Evolutionary conservation across 164 flowering plant species (phyloP).

Genomic region (Piper longum): DNA sequence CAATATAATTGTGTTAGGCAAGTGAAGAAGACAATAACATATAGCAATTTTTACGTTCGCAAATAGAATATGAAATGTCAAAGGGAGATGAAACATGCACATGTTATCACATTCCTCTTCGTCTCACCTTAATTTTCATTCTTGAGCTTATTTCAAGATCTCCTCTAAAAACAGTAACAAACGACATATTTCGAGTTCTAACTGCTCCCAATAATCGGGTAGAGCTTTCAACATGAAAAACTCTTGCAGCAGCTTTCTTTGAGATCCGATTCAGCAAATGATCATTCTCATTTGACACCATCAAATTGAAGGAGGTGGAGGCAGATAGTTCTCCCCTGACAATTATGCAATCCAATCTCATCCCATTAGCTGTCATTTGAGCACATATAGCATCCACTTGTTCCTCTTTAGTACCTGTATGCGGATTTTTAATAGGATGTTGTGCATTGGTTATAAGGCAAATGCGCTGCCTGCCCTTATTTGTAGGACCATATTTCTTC

Average conservation of each 20-base stretch:
- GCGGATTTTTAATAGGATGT: conserved; percentile 60
- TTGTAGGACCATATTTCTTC: conserved; percentile 66
- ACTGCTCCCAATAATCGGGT: conserved; percentile 70
- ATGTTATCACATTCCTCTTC: not conserved
- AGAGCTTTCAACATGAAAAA: conserved; percentile 52
- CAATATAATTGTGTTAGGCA: not conserved
- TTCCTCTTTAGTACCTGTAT: conserved; percentile 82
- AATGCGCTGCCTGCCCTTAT: conserved; percentile 88
- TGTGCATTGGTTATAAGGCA: conserved; percentile 70
- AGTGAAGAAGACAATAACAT: not conserved
- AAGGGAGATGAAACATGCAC: not conserved
- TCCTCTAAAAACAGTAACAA: conserved; percentile 86
- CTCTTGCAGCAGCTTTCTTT: conserved; percentile 37
- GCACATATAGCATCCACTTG: conserved; percentile 62
- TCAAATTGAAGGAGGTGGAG: conserved; percentile 24
- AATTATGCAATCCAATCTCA: conserved; percentile 70
- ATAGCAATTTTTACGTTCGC: not conserved
- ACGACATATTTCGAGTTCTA: conserved; percentile 62
- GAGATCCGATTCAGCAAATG: conserved; percentile 42
- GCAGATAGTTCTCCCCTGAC: conserved; percentile 31
- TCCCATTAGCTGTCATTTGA: conserved; percentile 62
- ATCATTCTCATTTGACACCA: conserved; percentile 59
- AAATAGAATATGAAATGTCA: not conserved
- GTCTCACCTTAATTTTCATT: conserved; percentile 76
- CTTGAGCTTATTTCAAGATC: conserved; percentile 62